Evolutionary conservation across 805 yeast species (phyloP), one percentile per base, ranked within the genome.

Genomic region (Blastobotrys robertii): DNA sequence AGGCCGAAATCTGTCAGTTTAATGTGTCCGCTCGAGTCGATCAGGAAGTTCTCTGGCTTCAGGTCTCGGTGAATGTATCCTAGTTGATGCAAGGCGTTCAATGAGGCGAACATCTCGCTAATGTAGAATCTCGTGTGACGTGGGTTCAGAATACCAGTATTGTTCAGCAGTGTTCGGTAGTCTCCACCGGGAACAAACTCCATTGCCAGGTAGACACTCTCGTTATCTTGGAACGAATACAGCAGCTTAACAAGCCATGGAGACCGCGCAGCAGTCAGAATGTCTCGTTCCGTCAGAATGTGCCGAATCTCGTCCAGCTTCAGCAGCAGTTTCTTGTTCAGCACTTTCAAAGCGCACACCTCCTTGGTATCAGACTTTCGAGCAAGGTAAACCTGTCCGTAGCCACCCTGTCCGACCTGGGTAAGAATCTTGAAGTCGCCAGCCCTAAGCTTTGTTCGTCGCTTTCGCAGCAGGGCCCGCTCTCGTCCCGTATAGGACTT

Each of bases 121-220:
- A 92, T 76, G 61, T 92, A 92, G 66, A 92, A 92, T 46, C 97
- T 75, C 0, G 97, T 94, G 59, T 92, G 98, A 3, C 94, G 87
- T 2, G 97, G 95, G 47, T 85, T 84, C 52, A 92, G 68, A 45
- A 83, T 84, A 30, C 95, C 95, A 4, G 97, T 90, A 60, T 88
- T 90, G 62, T 87, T 88, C 50, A 92, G 74, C 47, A 92, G 67
- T 0, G 98, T 92, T 59, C 99, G 79, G 68, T 85, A 92, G 60
- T 92, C 99, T 42, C 99, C 99, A 46, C 99, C 99, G 7, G 99
- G 97, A n/a, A 92, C 98, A 63, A 84, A 92, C 62, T 92, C 98
- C 99, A 92, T 92, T 2, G 98, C 98, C 57, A 92, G 70, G 55
- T 85, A 92, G 28, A 92, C 84, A 57, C 83, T 84, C 48, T 84